A percentile compares a stretch with the other conserved stretches of the same genome.
Evolutionary conservation across 2,329 filamentous ascomycete genomes (phyloP).

Genomic region (Paracoccidioides brasiliensis): DNA sequence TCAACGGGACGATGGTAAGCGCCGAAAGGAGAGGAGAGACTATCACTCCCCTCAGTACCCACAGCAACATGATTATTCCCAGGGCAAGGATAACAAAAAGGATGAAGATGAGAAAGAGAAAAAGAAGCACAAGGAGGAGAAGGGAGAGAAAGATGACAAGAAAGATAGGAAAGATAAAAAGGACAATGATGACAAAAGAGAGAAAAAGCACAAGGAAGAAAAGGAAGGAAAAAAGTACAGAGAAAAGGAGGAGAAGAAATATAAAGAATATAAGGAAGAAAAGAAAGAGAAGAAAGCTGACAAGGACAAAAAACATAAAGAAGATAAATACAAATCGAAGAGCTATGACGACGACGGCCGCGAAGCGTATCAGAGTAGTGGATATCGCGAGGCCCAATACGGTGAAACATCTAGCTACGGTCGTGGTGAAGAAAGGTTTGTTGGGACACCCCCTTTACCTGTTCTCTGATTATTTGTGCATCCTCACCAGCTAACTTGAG

Average conservation of each 20-base stretch:
- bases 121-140: slow-evolving; percentile 7
- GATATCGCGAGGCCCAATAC: slow-evolving; percentile 3
- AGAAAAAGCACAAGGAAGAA: slow-evolving; percentile 1
- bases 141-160: slow-evolving; percentile 6
- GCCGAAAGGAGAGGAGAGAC: slow-evolving; percentile 24
- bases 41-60: background rate
- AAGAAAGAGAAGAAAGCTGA: slow-evolving; percentile 9
- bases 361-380: slow-evolving; percentile 3
- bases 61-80: background rate
- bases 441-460: background rate
- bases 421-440: slow-evolving; percentile 4
- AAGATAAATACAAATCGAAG: slow-evolving; percentile 5
- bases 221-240: slow-evolving; percentile 2
- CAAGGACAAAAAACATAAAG: slow-evolving; percentile 7
- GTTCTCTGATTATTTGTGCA: background rate
- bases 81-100: background rate
- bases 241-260: slow-evolving; percentile 2
- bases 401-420: slow-evolving; percentile 2
- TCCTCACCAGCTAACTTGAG: background rate
- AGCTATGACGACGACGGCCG: slow-evolving; percentile 3
- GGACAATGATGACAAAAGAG: slow-evolving; percentile 5
- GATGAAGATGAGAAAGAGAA: background rate
- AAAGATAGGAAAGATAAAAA: slow-evolving; percentile 6
- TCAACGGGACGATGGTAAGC: slow-evolving; percentile 43
- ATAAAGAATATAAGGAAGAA: slow-evolving; percentile 8